Conservation (phyloP, 768 basidiomycete species). For the Nevesoporus exiguus region DNA sequence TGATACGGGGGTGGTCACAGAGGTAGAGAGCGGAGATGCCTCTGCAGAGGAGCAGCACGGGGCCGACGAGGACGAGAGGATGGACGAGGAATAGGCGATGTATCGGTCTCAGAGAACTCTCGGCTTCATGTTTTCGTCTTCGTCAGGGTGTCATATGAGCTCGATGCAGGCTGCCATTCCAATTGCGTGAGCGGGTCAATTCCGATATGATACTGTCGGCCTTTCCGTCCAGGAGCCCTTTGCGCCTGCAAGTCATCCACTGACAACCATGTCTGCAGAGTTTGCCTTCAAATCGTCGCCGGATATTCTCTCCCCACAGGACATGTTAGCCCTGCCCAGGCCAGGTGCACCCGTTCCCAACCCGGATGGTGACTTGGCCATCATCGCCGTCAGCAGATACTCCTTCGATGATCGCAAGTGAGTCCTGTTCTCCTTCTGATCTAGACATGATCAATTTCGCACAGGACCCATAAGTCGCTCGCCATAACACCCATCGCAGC, state of each 20-base stretch:
- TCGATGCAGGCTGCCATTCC: neutral
- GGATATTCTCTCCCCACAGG: slow-evolving; percentile 65
- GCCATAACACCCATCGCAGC: slow-evolving; percentile 58
- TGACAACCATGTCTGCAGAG: slow-evolving; percentile 30
- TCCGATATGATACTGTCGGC: too few species aligned
- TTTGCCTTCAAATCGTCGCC: slow-evolving; percentile 59
- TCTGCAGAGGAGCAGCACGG: slow-evolving; percentile 32
- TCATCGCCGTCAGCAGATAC: slow-evolving; percentile 65
- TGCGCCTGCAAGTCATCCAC: slow-evolving; percentile 4
- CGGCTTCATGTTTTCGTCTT: neutral
- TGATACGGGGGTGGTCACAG: slow-evolving; percentile 57
- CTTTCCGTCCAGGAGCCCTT: slow-evolving; percentile 55
- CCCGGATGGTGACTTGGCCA: slow-evolving; percentile 59
- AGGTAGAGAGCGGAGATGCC: slow-evolving; percentile 48
- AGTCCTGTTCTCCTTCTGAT: slow-evolving; percentile 22
- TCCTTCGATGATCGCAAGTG: slow-evolving; percentile 74
- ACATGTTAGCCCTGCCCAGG: slow-evolving; percentile 66
- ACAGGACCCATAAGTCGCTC: slow-evolving; percentile 69
- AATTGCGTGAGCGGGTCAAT: neutral
- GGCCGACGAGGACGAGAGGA: slow-evolving; percentile 40
- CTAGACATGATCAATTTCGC: neutral
- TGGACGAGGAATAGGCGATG: slow-evolving; percentile 47
- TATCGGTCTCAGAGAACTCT: neutral
- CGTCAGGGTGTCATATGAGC: neutral
- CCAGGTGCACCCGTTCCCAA: slow-evolving; percentile 69